Conservation (phyloP, 345 rosid genomes). For the Eucalyptus decipiens region DNA sequence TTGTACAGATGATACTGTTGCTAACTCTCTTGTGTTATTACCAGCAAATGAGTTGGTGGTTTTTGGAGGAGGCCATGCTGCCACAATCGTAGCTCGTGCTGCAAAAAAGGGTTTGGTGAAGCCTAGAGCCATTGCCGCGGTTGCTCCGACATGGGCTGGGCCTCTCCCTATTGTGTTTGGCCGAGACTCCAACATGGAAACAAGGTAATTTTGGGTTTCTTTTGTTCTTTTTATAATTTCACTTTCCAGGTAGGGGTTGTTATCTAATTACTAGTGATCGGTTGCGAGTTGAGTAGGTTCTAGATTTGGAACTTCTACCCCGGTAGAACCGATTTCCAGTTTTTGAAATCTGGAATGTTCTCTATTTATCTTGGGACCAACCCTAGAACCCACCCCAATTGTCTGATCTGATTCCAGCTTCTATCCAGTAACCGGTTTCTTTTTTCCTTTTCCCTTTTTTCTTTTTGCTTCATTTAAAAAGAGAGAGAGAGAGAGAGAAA, state of each 20-base stretch:
- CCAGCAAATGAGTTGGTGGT: constrained; percentile 49
- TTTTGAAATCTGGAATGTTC: neutral
- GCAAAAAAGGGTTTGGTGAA: constrained; percentile 62
- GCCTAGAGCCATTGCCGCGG: constrained; percentile 75
- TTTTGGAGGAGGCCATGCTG: constrained; percentile 91
- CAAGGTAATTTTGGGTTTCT: constrained; percentile 34
- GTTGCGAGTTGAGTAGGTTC: neutral
- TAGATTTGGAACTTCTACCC: neutral
- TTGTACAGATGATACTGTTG: neutral
- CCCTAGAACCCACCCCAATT: neutral
- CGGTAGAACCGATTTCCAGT: neutral
- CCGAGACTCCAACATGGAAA: constrained; percentile 77
- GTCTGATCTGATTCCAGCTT: neutral
- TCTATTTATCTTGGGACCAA: neutral
- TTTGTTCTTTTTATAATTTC: neutral
- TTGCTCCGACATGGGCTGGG: constrained; percentile 95
- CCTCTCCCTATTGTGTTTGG: constrained; percentile 92
- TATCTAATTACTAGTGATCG: neutral
- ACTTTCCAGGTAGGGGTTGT: neutral
- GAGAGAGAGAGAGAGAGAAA: no score
- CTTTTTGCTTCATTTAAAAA: neutral
- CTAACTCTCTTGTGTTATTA: neutral
- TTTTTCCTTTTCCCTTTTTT: no score
- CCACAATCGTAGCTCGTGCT: constrained; percentile 63
- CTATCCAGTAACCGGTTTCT: neutral